These are phyloP conservation scores for Talaromyces liani DNA, from an alignment of 495 filamentous ascomycete species.

Conservation along the genomic window DNA sequence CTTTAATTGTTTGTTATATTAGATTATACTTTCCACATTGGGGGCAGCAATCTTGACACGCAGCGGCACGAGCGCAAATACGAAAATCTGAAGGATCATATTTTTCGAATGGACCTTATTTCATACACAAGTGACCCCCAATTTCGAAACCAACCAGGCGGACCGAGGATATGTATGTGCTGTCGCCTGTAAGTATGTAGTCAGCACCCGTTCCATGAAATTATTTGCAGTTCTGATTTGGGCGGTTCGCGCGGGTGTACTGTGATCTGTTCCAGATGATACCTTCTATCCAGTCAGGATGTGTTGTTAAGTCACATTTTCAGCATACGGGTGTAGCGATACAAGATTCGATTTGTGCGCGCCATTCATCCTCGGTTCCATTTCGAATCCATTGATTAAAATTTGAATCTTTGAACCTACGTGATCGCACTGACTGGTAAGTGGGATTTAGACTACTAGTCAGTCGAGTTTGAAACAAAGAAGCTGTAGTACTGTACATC, in stretches of 20 bases:
- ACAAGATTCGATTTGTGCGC: not conserved
- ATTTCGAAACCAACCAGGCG: not conserved
- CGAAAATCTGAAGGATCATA: not conserved
- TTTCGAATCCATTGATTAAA: not conserved
- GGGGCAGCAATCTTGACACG: not conserved
- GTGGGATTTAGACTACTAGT: not conserved
- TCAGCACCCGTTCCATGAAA: not conserved
- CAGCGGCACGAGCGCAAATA: not conserved
- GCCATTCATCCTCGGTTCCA: not conserved
- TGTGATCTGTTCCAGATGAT: not conserved
- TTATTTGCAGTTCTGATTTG: not conserved
- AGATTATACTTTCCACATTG: not conserved
- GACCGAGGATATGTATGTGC: not conserved
- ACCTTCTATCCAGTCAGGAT: not conserved
- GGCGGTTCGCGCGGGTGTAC: not conserved
- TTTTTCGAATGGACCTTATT: not conserved
- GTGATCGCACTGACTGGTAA: not conserved
- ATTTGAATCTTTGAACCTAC: not conserved
- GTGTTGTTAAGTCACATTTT: not conserved
- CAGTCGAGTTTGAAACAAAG: not conserved
- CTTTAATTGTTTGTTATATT: not conserved
- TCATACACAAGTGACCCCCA: not conserved
- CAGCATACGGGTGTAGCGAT: not conserved
- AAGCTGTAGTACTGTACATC: not conserved
- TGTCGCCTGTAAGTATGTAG: not conserved